Evolutionary conservation across 2,329 filamentous ascomycete genomes (phyloP).

Genomic region (Arachnomyces sp.): DNA sequence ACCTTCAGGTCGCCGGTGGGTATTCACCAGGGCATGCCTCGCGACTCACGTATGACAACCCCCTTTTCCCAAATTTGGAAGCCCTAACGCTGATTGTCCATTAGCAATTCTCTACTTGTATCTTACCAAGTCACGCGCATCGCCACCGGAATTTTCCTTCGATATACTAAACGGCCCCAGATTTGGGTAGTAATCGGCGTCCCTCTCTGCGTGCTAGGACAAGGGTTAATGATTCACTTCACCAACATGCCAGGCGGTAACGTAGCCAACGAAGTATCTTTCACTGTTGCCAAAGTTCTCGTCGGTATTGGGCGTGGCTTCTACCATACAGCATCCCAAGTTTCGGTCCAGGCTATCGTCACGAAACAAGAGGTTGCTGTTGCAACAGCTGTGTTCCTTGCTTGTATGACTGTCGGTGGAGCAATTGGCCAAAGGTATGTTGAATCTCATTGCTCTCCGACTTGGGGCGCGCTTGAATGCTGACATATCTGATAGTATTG

Average conservation of each 20-base stretch:
- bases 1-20: conserved; percentile 32
- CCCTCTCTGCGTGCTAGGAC: conserved; percentile 28
- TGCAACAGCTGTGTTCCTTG: conserved; percentile 30
- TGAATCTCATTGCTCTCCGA: too few species aligned
- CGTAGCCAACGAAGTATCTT: conserved; percentile 26
- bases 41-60: too few species aligned
- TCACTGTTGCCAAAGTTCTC: conserved; percentile 30
- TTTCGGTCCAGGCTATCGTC: conserved; percentile 30
- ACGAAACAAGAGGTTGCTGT: conserved; percentile 29
- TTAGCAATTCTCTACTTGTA: conserved; percentile 26
- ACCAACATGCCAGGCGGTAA: conserved; percentile 17
- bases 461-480: too few species aligned
- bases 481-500: too few species aligned
- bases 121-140: conserved; percentile 33
- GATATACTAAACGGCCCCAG: conserved; percentile 30
- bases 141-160: conserved; percentile 29
- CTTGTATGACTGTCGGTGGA: conserved; percentile 29
- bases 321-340: conserved; percentile 27
- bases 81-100: too few species aligned
- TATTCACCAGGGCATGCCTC: conserved; percentile 30
- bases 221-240: conserved; percentile 22
- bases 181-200: conserved; percentile 26
- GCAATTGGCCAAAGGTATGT: conserved; percentile 28
- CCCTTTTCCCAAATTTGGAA: too few species aligned
- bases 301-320: conserved; percentile 31